Conservation (phyloP, 2,329 filamentous ascomycete genomes). For the Metarhizium humberi region DNA sequence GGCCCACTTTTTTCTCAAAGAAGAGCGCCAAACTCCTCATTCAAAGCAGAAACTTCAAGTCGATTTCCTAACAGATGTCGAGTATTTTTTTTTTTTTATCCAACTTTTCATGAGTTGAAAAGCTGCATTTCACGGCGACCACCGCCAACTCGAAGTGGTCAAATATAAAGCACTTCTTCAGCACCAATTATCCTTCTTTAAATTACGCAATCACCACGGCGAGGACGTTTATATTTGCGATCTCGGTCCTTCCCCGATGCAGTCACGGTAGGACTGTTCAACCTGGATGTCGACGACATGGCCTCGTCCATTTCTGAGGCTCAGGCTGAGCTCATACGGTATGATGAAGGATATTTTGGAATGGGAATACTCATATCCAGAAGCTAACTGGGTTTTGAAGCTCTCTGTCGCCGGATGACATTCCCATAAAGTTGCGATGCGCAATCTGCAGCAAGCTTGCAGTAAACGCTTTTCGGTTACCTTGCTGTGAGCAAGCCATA, state of each 20-base stretch:
- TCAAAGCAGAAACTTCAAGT: constrained; percentile 7
- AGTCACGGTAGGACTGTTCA: constrained; percentile 4
- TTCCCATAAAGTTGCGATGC: constrained; percentile 94
- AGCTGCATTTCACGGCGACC: constrained; percentile 4
- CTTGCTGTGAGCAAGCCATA: constrained; percentile 92
- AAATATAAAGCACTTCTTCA: not conserved
- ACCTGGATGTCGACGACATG: constrained; percentile 19
- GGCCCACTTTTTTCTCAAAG: constrained; percentile 11
- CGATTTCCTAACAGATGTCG: not conserved
- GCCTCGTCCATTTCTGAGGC: constrained; percentile 33
- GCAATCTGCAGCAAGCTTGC: constrained; percentile 87
- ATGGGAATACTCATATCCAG: not conserved
- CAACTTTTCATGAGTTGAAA: constrained; percentile 6
- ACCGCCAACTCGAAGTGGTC: not conserved
- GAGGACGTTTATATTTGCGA: not conserved
- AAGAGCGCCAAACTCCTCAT: constrained; percentile 15
- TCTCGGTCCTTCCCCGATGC: constrained; percentile 7
- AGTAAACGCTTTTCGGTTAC: constrained; percentile 80
- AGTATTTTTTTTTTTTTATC: not conserved
- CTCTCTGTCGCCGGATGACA: constrained; percentile 69
- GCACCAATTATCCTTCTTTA: not conserved
- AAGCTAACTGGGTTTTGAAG: constrained; percentile 32
- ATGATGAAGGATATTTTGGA: constrained; percentile 9
- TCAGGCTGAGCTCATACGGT: constrained; percentile 52
- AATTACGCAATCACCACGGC: not conserved